Evolutionary conservation across 768 basidiomycete species (phyloP).

Genomic region (Suillus americanus): DNA sequence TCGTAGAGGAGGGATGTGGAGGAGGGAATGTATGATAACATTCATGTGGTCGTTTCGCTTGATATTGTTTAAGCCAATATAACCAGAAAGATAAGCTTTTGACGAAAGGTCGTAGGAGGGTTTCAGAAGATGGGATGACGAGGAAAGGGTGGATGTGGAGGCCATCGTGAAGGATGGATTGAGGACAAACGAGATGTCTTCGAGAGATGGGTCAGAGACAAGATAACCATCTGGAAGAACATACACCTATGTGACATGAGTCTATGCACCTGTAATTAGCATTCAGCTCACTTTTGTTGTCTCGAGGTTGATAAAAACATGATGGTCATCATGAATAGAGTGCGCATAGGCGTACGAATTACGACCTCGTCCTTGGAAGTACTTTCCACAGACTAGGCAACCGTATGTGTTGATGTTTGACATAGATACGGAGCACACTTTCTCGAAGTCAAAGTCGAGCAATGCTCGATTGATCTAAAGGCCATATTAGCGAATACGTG

Average conservation of each 20-base stretch:
- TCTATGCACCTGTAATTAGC: not conserved
- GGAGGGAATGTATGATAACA: conserved; percentile 89
- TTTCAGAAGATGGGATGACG: conserved; percentile 58
- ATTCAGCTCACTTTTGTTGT: conserved; percentile 72
- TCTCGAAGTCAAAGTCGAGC: conserved; percentile 99
- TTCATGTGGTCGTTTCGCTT: conserved; percentile 98
- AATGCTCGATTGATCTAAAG: conserved; percentile 84
- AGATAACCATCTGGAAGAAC: conserved; percentile 96
- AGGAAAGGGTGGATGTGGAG: conserved; percentile 55
- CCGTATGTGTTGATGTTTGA: conserved; percentile 98
- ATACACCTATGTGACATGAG: conserved; percentile 65
- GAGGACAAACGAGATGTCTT: conserved; percentile 91
- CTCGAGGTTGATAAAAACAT: conserved; percentile 95
- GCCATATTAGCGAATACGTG: conserved; percentile 4
- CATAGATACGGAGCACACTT: conserved; percentile 94
- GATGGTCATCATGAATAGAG: conserved; percentile 96
- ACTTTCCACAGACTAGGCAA: conserved; percentile 97
- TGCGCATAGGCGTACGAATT: conserved; percentile 95
- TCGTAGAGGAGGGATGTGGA: conserved; percentile 88
- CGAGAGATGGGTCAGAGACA: conserved; percentile 94
- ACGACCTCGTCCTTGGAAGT: conserved; percentile 95
- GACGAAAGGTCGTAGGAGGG: conserved; percentile 83
- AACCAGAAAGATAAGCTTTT: conserved; percentile 87
- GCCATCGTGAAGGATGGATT: conserved; percentile 78
- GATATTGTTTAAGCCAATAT: conserved; percentile 96